These are phyloP conservation scores for Wickerhamiella kurtzmanii DNA, from an alignment of 805 yeast genomes.

Conservation along the genomic window DNA sequence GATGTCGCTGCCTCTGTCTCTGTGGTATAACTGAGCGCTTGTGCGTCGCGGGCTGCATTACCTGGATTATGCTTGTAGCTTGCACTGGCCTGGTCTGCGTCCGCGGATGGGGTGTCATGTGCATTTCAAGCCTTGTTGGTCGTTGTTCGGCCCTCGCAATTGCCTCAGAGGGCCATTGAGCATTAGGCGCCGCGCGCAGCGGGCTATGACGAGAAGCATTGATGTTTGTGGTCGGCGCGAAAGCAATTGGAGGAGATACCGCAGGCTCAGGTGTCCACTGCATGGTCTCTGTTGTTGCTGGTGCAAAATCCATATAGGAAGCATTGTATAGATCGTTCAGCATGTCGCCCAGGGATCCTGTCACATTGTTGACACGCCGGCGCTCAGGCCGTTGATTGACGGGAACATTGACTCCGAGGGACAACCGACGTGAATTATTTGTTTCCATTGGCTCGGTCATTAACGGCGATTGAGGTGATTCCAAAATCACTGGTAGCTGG, in stretches of 20 bases:
- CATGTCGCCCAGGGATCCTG: background rate
- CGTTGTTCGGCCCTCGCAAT: background rate
- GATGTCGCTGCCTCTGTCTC: background rate
- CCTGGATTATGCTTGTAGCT: background rate
- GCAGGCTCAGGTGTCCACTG: too few species aligned
- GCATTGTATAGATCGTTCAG: background rate
- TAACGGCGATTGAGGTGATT: slow-evolving; percentile 3
- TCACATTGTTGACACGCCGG: background rate
- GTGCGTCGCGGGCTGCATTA: too few species aligned
- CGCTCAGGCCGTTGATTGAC: slow-evolving; percentile 9
- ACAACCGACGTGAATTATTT: slow-evolving; percentile 8
- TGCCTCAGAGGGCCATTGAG: background rate
- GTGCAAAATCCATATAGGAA: background rate
- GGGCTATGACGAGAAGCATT: background rate
- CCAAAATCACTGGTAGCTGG: slow-evolving; percentile 4
- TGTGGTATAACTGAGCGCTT: background rate
- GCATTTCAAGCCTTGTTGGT: background rate
- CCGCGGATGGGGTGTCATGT: background rate
- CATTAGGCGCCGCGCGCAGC: background rate
- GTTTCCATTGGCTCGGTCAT: background rate
- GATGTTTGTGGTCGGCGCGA: background rate
- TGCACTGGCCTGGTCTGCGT: background rate
- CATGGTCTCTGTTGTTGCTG: too few species aligned
- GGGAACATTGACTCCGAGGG: slow-evolving; percentile 9
- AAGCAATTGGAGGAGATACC: background rate